Evolutionary conservation across 176 grass and related monocot species (phyloP).

Genomic region (Oryza glumipatula): DNA sequence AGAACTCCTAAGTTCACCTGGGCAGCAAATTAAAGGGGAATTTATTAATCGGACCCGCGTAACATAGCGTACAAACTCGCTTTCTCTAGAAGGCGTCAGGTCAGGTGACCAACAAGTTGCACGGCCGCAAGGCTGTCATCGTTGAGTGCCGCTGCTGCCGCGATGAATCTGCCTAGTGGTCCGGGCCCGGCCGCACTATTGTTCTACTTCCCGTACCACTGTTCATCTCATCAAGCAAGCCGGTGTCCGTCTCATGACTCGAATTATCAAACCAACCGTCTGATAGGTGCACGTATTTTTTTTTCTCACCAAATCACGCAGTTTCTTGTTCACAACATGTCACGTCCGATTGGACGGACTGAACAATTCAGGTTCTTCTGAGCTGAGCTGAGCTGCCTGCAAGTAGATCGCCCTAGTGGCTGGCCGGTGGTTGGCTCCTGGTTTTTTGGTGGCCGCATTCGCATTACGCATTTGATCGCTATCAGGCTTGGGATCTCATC

Average conservation of each 20-base stretch:
- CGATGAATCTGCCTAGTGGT: not conserved
- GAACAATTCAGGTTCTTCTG: not conserved
- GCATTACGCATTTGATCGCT: not conserved
- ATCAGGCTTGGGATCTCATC: too few species aligned
- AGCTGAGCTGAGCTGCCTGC: not conserved
- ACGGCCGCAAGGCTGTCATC: slow-evolving; percentile 6
- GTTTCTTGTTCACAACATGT: not conserved
- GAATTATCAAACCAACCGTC: slow-evolving; percentile 10
- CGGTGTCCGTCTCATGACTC: not conserved
- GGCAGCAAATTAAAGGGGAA: not conserved
- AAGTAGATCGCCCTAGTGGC: not conserved
- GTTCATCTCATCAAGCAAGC: not conserved
- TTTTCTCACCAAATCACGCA: not conserved
- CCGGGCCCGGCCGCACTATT: not conserved
- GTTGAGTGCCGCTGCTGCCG: not conserved
- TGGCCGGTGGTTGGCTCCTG: slow-evolving; percentile 36
- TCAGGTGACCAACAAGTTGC: slow-evolving; percentile 40
- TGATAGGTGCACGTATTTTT: not conserved
- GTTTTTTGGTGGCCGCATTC: slow-evolving; percentile 12
- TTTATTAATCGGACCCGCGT: not conserved
- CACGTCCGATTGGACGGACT: slow-evolving; percentile 30
- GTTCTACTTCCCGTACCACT: not conserved
- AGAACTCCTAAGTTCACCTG: not conserved
- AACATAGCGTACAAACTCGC: not conserved
- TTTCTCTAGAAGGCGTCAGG: slow-evolving; percentile 23